Conservation (phyloP, 345 rosid species). For the Rhodamnia rubescens region DNA sequence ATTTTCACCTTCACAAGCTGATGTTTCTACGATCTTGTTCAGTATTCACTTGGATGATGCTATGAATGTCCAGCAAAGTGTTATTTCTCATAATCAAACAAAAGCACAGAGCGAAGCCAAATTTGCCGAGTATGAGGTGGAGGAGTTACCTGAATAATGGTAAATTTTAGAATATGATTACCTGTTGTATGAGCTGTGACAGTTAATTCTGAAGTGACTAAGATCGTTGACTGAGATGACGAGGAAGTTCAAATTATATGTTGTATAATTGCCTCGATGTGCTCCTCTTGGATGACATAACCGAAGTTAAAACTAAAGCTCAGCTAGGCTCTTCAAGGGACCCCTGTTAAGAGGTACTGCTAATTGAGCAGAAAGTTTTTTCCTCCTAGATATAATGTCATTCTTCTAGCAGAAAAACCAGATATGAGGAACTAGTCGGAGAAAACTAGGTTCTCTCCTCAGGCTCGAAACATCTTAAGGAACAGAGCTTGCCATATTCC, state of each 20-base stretch:
- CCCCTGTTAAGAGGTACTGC: background rate
- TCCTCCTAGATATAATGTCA: background rate
- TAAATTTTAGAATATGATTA: background rate
- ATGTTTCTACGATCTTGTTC: constrained; percentile 6
- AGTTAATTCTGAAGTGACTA: background rate
- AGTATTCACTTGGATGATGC: constrained; percentile 4
- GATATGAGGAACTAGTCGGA: background rate
- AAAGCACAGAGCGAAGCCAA: background rate
- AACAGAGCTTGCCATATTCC: background rate
- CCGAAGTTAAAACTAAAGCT: background rate
- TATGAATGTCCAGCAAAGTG: constrained; percentile 2
- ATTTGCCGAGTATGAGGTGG: background rate
- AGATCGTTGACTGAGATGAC: background rate
- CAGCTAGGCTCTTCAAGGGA: background rate
- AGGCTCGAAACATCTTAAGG: background rate
- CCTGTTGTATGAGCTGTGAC: background rate
- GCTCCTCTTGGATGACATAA: background rate
- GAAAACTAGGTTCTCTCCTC: background rate
- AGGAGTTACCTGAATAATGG: background rate
- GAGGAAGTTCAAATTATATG: background rate
- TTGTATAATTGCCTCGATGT: background rate
- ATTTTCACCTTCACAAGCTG: background rate
- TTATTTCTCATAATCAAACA: background rate
- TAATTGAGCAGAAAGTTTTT: background rate
- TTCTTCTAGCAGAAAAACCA: background rate